Conservation (phyloP, 2,329 filamentous ascomycete genomes). For the Diaporthe eres region DNA sequence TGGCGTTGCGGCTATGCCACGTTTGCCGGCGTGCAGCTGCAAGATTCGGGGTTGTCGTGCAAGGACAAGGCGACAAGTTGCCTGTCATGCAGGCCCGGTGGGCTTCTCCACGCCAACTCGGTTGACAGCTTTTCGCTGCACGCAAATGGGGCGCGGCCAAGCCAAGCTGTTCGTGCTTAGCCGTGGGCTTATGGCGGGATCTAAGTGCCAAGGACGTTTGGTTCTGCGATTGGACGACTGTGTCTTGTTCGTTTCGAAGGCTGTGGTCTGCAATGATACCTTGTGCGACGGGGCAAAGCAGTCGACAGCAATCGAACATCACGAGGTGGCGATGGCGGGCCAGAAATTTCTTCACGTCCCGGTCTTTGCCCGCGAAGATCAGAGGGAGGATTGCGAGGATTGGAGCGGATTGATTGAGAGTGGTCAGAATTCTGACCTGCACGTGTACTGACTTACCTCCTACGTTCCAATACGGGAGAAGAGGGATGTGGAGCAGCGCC, state of each 20-base stretch:
- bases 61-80: conserved; percentile 21
- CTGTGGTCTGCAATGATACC: conserved; percentile 33
- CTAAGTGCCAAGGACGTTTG: background rate
- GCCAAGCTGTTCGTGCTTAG: conserved; percentile 21
- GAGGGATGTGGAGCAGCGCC: conserved; percentile 20
- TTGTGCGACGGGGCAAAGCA: conserved; percentile 7
- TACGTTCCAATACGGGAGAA: conserved; percentile 14
- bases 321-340: conserved; percentile 29
- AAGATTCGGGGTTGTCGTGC: conserved; percentile 19
- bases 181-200: background rate
- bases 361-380: background rate
- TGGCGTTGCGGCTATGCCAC: conserved; percentile 24
- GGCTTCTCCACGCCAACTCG: background rate
- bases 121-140: conserved; percentile 18
- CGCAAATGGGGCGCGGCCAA: conserved; percentile 26
- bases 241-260: background rate
- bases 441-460: background rate
- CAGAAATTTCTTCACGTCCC: background rate
- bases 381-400: conserved; percentile 24
- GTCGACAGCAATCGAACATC: background rate
- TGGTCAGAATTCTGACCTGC: background rate
- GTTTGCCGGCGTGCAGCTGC: conserved; percentile 13
- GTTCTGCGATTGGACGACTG: conserved; percentile 9
- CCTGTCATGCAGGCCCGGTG: conserved; percentile 6
- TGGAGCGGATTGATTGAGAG: background rate